phyloP scores from a whole-genome alignment of 1,284 basidiomycete species.

The Puccinia polysora region DNA sequence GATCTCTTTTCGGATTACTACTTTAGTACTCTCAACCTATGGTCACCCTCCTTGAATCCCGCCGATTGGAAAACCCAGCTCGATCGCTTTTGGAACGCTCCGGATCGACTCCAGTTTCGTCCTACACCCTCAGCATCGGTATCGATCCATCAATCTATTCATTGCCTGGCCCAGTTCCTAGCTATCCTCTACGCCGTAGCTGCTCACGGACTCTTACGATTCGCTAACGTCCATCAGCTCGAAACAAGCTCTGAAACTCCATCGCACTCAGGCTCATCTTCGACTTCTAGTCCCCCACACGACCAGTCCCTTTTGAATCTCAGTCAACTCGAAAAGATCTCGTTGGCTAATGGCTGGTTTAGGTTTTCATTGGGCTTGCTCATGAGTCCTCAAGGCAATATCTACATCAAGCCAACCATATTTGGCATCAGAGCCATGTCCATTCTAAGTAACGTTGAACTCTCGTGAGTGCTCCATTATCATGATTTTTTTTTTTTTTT shows the following conservation, averaged over 20 bases:
- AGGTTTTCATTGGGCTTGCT: slow-evolving; percentile 9
- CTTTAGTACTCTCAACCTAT: slow-evolving; percentile 19
- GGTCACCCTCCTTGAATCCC: slow-evolving; percentile 14
- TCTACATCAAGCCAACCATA: slow-evolving; percentile 27
- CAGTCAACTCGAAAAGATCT: slow-evolving; percentile 18
- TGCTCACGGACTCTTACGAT: slow-evolving; percentile 23
- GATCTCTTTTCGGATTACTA: slow-evolving; percentile 2
- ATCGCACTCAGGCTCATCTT: background rate
- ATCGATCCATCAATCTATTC: background rate
- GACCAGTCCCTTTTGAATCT: background rate
- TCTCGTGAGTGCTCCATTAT: slow-evolving; percentile 18
- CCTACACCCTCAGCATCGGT: background rate
- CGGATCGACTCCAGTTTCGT: slow-evolving; percentile 14
- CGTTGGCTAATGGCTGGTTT: slow-evolving; percentile 32
- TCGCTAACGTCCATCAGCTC: slow-evolving; percentile 3
- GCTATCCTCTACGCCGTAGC: slow-evolving; percentile 4
- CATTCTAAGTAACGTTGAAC: slow-evolving; percentile 14
- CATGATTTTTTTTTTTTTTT: background rate
- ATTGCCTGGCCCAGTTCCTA: slow-evolving; percentile 25
- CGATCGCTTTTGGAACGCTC: background rate
- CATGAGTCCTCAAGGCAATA: slow-evolving; percentile 9
- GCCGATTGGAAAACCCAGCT: slow-evolving; percentile 18
- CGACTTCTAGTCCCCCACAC: background rate
- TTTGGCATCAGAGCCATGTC: slow-evolving; percentile 31
- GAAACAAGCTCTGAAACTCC: background rate